Evolutionary conservation across 306 rosid genomes (phyloP), one percentile per base, ranked within the genome.

Genomic region (Acacia confusa): DNA sequence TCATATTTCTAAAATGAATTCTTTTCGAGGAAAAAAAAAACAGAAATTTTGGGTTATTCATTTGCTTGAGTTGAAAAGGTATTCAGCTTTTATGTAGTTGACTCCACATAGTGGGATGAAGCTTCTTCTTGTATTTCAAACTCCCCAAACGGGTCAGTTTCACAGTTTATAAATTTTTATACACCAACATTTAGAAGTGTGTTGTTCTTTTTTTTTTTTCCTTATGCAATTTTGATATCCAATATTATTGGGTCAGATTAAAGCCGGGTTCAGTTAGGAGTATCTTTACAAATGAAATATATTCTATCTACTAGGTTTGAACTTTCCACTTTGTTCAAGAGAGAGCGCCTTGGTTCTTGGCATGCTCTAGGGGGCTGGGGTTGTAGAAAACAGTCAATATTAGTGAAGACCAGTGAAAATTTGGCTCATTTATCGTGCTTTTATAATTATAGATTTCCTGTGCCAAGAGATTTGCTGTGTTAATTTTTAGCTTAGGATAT

Each of bases 21-120:
- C 80, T 74, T 43, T 79, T 30, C 2, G 16, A 12, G 1, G 1
- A 1, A 17, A 20, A 73, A 60, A 61, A 83, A 41, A 70, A 66
- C 13, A 38, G 60, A 72, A 32, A 45, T 36, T 52, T 55, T 65
- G 73, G 69, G 78, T 40, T 53, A 12, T 34, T 71, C 15, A 47
- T 44, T 81, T 80, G 48, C 74, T 78, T 38, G 30, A 50, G 80
- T 43, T 45, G 45, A 66, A 58, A 53, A 53, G 60, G 25, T 53
- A 19, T 20, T 53, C 0, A 7, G 13, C 27, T 20, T 50, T n/a
- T 55, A 57, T 22, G 28, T 22, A 57, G 13, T 0, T 2, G 6
- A 22, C 12, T 22, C 5, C 63, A 20, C 64, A 22, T 57, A n/a
- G 64, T 57, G 64, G 13, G 10, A 20, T 53, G 3, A 20, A 20